phyloP scores from a whole-genome alignment of 228 moss, liverwort and hornwort species.

The Sphagnum magellanicum region DNA sequence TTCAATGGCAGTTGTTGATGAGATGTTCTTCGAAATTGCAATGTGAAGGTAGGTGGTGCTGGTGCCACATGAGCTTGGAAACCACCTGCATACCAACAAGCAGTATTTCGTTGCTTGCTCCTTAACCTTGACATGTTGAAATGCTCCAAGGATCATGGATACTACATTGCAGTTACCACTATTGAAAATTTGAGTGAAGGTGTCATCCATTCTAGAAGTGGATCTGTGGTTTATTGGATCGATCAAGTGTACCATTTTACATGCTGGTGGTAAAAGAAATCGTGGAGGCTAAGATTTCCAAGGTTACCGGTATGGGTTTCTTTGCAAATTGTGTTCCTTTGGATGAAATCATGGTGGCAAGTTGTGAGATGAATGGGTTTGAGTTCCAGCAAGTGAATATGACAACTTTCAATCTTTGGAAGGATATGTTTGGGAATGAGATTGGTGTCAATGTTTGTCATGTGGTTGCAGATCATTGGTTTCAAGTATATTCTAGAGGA shows the following conservation, averaged over 20 bases:
- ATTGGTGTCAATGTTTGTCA: constrained; percentile 21
- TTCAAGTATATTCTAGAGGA: constrained; percentile 21
- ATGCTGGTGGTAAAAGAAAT: constrained; percentile 43
- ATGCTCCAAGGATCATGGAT: constrained; percentile 63
- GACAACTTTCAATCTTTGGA: constrained; percentile 20
- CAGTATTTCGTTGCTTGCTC: constrained; percentile 47
- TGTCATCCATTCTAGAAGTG: constrained; percentile 50
- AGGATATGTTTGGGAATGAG: constrained; percentile 20
- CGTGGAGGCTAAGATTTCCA: constrained; percentile 38
- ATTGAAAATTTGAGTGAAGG: constrained; percentile 70
- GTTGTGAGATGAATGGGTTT: constrained; percentile 31
- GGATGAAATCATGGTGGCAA: constrained; percentile 22
- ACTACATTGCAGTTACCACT: constrained; percentile 48
- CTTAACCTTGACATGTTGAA: constrained; percentile 38
- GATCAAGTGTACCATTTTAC: constrained; percentile 61
- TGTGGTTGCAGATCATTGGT: constrained; percentile 43
- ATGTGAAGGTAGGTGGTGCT: constrained; percentile 47
- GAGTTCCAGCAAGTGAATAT: constrained; percentile 20
- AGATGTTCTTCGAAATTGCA: constrained; percentile 45
- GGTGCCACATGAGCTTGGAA: constrained; percentile 44
- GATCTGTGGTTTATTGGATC: constrained; percentile 51
- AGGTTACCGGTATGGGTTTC: constrained; percentile 20
- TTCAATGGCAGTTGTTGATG: too few species aligned
- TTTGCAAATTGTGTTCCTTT: constrained; percentile 47
- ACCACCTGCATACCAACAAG: constrained; percentile 29